These are phyloP conservation scores for Malania oleifera DNA, from an alignment of 164 flowering plant species.

Conservation along the genomic window DNA sequence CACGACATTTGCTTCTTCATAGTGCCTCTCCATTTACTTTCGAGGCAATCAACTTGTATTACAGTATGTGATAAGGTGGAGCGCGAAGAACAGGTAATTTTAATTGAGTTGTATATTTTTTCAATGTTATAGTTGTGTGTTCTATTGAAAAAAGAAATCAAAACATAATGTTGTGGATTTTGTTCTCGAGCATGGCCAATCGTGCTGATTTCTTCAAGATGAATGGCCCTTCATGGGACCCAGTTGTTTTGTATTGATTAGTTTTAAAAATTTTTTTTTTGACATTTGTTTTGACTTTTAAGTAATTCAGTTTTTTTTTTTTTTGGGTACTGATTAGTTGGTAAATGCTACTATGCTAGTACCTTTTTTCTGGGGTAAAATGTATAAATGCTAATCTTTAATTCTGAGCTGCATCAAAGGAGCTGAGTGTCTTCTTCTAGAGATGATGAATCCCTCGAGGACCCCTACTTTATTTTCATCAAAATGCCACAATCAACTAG, in stretches of 20 bases:
- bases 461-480: too few relatives aligned
- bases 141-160: constrained; percentile 20
- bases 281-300: neutral
- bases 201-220: constrained; percentile 6
- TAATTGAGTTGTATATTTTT: constrained; percentile 33
- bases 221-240: constrained; percentile 17
- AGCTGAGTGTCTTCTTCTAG: too few relatives aligned
- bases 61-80: constrained; percentile 22
- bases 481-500: too few relatives aligned
- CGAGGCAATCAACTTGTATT: constrained; percentile 18
- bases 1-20: neutral
- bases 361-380: too few relatives aligned
- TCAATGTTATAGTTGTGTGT: constrained; percentile 25
- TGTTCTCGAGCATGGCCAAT: constrained; percentile 12
- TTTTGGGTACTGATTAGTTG: too few relatives aligned
- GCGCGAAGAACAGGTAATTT: constrained; percentile 25
- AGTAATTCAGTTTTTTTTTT: neutral
- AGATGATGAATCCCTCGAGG: too few relatives aligned
- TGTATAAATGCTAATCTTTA: too few relatives aligned
- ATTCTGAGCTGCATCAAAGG: too few relatives aligned
- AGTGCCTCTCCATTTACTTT: neutral
- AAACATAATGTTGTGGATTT: constrained; percentile 22
- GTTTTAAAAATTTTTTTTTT: constrained; percentile 17
- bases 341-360: too few relatives aligned
- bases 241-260: constrained; percentile 33